phyloP scores from a whole-genome alignment of 2,329 filamentous ascomycete genomes.

The Cytospora piceicola region DNA sequence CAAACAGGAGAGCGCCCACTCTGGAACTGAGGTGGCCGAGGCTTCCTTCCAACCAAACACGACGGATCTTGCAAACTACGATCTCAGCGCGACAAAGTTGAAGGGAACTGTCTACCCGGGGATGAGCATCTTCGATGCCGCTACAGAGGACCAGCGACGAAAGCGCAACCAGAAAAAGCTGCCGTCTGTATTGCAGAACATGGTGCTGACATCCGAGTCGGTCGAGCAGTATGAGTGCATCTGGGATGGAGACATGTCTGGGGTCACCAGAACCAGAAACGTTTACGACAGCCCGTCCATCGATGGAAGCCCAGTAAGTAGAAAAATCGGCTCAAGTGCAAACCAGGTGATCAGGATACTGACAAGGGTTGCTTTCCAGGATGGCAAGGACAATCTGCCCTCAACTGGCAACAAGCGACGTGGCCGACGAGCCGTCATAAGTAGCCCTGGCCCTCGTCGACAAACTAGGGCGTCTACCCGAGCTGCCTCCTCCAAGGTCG shows the following conservation, averaged over 20 bases:
- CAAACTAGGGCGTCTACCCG: slow-evolving; percentile 29
- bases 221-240: slow-evolving; percentile 69
- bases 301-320: slow-evolving; percentile 54
- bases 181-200: slow-evolving; percentile 67
- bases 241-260: slow-evolving; percentile 55
- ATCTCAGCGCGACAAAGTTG: slow-evolving; percentile 50
- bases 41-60: neutral
- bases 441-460: slow-evolving; percentile 25
- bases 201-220: slow-evolving; percentile 65
- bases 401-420: slow-evolving; percentile 39
- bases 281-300: slow-evolving; percentile 64
- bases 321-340: neutral
- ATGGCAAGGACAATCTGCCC: slow-evolving; percentile 33
- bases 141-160: slow-evolving; percentile 71
- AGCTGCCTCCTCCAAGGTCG: slow-evolving; percentile 6
- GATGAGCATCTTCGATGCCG: slow-evolving; percentile 82
- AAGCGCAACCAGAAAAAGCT: slow-evolving; percentile 81
- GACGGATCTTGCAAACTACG: slow-evolving; percentile 34
- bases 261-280: slow-evolving; percentile 56
- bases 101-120: slow-evolving; percentile 78
- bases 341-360: neutral
- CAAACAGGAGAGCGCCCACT: slow-evolving; percentile 32
- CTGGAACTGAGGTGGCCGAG: slow-evolving; percentile 37
- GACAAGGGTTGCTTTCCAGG: slow-evolving; percentile 6
- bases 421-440: slow-evolving; percentile 30